Percentiles rank a stretch among this genome's conserved stretches.
Conservation (phyloP, 495 filamentous ascomycete species). For the Trichoderma parareesei region DNA sequence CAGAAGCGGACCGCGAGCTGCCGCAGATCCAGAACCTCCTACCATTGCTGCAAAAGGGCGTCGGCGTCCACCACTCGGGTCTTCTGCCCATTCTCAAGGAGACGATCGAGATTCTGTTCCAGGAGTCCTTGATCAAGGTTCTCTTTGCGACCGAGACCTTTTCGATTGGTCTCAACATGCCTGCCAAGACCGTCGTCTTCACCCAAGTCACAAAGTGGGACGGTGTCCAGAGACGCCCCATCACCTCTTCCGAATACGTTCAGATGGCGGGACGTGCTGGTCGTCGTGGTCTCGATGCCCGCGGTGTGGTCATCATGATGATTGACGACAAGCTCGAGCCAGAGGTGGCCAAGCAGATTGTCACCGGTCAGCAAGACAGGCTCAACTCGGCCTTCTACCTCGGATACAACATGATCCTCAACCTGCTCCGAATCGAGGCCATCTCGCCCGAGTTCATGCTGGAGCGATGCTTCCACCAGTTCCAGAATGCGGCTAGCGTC, state of each 20-base stretch:
- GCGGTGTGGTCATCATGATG: conserved; percentile 99
- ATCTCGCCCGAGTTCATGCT: conserved; percentile 97
- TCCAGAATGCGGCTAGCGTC: conserved; percentile 86
- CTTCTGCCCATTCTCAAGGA: conserved; percentile 94
- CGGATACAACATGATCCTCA: conserved; percentile 99
- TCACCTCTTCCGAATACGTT: conserved; percentile 93
- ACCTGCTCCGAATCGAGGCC: conserved; percentile 88
- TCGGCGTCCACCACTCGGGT: conserved; percentile 95
- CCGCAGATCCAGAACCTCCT: conserved; percentile 89
- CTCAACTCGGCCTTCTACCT: conserved; percentile 96
- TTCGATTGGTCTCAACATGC: conserved; percentile 98
- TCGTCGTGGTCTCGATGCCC: conserved; percentile 91
- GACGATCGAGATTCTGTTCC: conserved; percentile 97
- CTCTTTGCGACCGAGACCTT: conserved; percentile 98
- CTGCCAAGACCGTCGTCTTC: conserved; percentile 96
- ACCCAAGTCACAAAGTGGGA: conserved; percentile 94
- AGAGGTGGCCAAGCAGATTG: conserved; percentile 83
- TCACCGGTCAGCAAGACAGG: conserved; percentile 90
- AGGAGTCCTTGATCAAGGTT: conserved; percentile 95
- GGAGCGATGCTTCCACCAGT: conserved; percentile 93
- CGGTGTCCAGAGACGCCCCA: conserved; percentile 69
- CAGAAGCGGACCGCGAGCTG: conserved; percentile 78
- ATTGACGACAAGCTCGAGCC: conserved; percentile 94
- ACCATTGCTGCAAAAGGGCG: conserved; percentile 80
- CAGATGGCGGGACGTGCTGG: conserved; percentile 98